Conservation (phyloP, 2,329 filamentous ascomycete species). For the Aspergillus phoenicis region DNA sequence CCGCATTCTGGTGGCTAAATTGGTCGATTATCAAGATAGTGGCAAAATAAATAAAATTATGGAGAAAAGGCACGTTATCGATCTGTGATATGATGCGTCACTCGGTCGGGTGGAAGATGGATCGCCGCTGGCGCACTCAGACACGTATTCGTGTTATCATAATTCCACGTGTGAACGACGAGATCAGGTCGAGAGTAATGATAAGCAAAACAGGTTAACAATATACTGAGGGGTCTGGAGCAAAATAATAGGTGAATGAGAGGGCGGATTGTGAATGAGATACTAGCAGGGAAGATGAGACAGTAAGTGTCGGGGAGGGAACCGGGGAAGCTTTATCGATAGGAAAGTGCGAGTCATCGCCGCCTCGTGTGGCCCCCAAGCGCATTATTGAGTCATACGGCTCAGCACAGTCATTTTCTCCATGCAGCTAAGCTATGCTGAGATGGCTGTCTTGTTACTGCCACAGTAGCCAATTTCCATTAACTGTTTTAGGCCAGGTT, state of each 20-base stretch:
- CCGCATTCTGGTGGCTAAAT: conserved; percentile 30
- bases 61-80: conserved; percentile 4
- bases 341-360: conserved; percentile 31
- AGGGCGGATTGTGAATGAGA: background rate
- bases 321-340: conserved; percentile 36
- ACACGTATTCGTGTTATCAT: conserved; percentile 50
- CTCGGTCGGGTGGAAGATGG: conserved; percentile 26
- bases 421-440: background rate
- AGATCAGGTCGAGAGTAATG: conserved; percentile 11
- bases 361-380: conserved; percentile 16
- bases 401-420: background rate
- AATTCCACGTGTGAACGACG: conserved; percentile 21
- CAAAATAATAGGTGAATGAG: background rate
- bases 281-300: conserved; percentile 9
- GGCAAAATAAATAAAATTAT: background rate
- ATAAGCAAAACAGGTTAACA: background rate
- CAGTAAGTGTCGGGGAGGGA: conserved; percentile 6
- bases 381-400: conserved; percentile 19
- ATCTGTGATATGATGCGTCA: background rate
- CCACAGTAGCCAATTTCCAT: background rate
- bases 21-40: background rate
- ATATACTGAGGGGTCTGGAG: conserved; percentile 1
- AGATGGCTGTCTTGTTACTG: too few species aligned
- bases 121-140: conserved; percentile 42
- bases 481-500: background rate